Conservation (phyloP, 2,329 filamentous ascomycete genomes). For the Chaetothyriales sp. region DNA sequence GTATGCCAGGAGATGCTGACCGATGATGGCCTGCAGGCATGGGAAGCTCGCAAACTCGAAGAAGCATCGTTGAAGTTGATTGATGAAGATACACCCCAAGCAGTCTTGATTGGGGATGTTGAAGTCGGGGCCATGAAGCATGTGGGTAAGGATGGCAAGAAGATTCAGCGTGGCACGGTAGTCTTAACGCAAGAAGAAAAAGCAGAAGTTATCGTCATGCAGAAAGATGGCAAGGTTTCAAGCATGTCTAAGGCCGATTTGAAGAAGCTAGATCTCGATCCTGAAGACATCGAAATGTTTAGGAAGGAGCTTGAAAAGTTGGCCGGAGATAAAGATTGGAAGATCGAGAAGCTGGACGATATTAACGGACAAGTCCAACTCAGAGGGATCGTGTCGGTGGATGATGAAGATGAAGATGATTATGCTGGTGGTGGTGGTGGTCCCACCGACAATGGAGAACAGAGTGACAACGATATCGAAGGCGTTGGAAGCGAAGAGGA, state of each 20-base stretch:
- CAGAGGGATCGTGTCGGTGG: conserved; percentile 50
- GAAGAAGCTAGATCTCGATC: conserved; percentile 50
- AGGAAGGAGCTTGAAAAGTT: conserved; percentile 51
- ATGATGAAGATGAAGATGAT: conserved; percentile 36
- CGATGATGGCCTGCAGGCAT: conserved; percentile 38
- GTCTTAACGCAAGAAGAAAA: conserved; percentile 36
- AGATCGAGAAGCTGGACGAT: conserved; percentile 58
- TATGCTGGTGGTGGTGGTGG: conserved; percentile 19
- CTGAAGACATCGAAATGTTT: conserved; percentile 53
- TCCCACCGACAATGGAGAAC: conserved; percentile 18
- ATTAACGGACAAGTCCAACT: conserved; percentile 51
- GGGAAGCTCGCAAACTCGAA: conserved; percentile 22
- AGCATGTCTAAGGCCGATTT: conserved; percentile 52
- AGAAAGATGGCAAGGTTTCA: conserved; percentile 47
- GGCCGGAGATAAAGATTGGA: conserved; percentile 61
- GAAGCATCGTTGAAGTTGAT: conserved; percentile 18
- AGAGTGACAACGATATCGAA: conserved; percentile 13
- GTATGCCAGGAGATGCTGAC: conserved; percentile 57
- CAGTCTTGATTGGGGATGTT: conserved; percentile 40
- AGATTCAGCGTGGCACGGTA: conserved; percentile 43
- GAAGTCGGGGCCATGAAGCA: conserved; percentile 42
- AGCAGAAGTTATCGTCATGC: conserved; percentile 35
- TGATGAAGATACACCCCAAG: conserved; percentile 22
- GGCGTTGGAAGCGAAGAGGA: conserved; percentile 25
- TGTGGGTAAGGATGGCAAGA: conserved; percentile 40